phyloP scores from a whole-genome alignment of 495 filamentous ascomycete species.

The Penicillium cataractarum region DNA sequence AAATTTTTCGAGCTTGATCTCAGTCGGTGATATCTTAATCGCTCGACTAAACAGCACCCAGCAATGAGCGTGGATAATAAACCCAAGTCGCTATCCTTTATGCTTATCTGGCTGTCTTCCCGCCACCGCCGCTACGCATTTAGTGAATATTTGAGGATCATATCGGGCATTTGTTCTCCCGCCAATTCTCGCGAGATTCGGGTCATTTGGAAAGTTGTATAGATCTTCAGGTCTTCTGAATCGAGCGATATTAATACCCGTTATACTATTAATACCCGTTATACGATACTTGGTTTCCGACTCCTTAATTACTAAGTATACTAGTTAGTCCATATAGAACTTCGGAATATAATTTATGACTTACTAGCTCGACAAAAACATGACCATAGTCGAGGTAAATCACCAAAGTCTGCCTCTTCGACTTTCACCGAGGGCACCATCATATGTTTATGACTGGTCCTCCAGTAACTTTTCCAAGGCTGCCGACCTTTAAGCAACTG shows the following conservation, averaged over 20 bases:
- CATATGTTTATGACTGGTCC: conserved; percentile 5
- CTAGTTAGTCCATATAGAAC: not conserved
- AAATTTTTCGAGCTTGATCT: conserved; percentile 5
- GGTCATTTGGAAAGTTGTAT: not conserved
- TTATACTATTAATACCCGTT: conserved; percentile 1
- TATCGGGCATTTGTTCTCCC: not conserved
- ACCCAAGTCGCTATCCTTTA: not conserved
- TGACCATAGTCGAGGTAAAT: conserved; percentile 9
- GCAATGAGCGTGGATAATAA: not conserved
- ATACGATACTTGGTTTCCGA: not conserved
- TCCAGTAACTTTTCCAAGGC: conserved; percentile 4
- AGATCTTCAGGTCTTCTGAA: too few species aligned
- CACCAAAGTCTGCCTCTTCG: conserved; percentile 7
- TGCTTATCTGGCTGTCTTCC: not conserved
- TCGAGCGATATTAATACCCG: conserved; percentile 8
- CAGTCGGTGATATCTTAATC: not conserved
- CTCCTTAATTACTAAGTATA: conserved; percentile 3
- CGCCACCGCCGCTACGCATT: not conserved
- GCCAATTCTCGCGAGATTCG: conserved; percentile 6
- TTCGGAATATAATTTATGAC: not conserved
- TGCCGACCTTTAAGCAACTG: not conserved
- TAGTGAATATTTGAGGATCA: not conserved
- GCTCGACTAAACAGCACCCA: not conserved
- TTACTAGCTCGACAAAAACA: conserved; percentile 12
- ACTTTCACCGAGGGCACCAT: conserved; percentile 9